Evolutionary conservation across 164 flowering plant species (phyloP), one percentile per base, ranked within the genome.

Genomic region (Saururus chinensis): DNA sequence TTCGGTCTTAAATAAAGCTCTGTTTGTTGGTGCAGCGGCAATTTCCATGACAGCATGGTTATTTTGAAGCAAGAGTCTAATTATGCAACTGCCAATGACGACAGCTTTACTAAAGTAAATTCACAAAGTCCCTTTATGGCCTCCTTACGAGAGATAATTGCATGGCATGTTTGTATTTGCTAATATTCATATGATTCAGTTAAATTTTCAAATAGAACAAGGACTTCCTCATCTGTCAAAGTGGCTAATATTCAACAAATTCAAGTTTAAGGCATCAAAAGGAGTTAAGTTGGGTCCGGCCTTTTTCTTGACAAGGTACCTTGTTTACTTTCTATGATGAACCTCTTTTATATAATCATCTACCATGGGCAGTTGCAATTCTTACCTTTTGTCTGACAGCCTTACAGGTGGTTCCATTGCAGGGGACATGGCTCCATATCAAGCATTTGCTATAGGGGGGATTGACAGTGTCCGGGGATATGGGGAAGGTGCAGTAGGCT

Each of bases 371-470:
- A 42, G 30, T 1, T 57, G 25, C 17, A 24, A 19, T 30, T 60
- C 73, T 72, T 68, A 66, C 59, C 52, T 61, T 66, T 64, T 49
- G 37, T 68, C 37, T 73, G 62, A 68, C 87, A 92, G 98, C 67
- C 69, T 92, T 63, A 84, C 89, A 68, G 96, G 95, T 73, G 98
- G 96, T 75, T 92, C 98, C 56, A 80, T 88, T 72, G 95, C 89
- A 23, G 96, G 98, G 71, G 95, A 92, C 72, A 87, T 92, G 87
- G 98, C 96, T 73, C 98, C 98, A 64, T 84, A 87, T 71, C 95
- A 89, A 75, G 96, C 96, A 67, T 92, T 92, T 78, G 77, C 95
- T 51, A 82, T 92, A 72, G 98, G 98, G 6, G 98, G 96, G 58
- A 79, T 75, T 64, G 85, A 87, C 54, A 89, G 93, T 67, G 85